Evolutionary conservation across 169 alveolate genomes (phyloP).

Genomic region (Plasmodium coatneyi): DNA sequence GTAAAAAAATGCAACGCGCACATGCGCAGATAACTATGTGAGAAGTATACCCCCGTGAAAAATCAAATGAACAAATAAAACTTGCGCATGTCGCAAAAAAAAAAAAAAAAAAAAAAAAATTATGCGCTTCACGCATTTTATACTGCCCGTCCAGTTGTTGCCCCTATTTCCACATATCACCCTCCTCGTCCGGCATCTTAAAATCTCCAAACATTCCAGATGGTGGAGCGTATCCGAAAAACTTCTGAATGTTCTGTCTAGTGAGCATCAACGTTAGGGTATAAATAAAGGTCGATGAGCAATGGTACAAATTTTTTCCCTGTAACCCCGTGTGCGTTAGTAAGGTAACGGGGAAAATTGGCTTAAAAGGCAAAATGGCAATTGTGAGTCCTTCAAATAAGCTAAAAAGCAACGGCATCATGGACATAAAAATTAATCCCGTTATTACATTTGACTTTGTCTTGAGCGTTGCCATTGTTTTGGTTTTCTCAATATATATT

Average conservation of each 20-base stretch:
- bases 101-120: not conserved
- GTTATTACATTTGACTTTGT: slow-evolving; percentile 78
- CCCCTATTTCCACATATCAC: slow-evolving; percentile 65
- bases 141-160: not conserved
- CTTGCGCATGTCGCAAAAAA: not conserved
- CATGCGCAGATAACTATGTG: not conserved
- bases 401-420: slow-evolving; percentile 86
- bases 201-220: slow-evolving; percentile 74
- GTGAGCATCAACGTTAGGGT: slow-evolving; percentile 81
- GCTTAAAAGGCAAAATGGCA: slow-evolving; percentile 86
- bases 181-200: slow-evolving; percentile 75
- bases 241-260: slow-evolving; percentile 78
- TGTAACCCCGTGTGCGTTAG: slow-evolving; percentile 81
- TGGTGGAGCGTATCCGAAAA: slow-evolving; percentile 81
- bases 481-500: slow-evolving; percentile 51
- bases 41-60: not conserved
- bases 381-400: slow-evolving; percentile 84
- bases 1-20: not conserved
- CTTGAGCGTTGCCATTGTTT: slow-evolving; percentile 59
- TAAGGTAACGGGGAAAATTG: slow-evolving; percentile 78
- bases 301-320: slow-evolving; percentile 79
- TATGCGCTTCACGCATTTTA: not conserved
- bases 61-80: not conserved
- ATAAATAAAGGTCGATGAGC: slow-evolving; percentile 85
- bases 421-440: slow-evolving; percentile 84